Evolutionary conservation across 2,329 filamentous ascomycete genomes (phyloP), one percentile per base, ranked within the genome.

Genomic region (Phaeosphaeriaceae sp.): DNA sequence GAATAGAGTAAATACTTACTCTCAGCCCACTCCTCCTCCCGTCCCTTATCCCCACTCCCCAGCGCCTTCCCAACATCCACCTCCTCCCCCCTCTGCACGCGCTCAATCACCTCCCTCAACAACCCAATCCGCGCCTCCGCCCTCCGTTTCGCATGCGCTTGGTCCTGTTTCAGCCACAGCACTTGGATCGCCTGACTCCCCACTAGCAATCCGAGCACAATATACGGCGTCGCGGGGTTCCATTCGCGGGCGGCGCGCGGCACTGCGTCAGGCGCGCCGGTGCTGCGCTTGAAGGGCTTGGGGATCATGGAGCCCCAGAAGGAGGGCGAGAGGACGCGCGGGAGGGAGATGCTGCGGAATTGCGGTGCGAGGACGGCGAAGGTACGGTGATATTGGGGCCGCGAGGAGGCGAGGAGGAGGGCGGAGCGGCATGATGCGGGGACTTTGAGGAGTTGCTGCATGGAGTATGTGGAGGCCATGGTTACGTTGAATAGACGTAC

Each of bases 151-250:
- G 91, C 93, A 10, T 88, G 87, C 31, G 85, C 83, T 71, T 89
- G 90, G 51, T 93, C 89, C 67, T 91, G 91, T 69, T 89, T 90
- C 69, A 98, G 76, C 36, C 88, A 84, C 71, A 99, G 89, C 84
- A 95, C 91, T 70, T 97, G 91, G 68, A 99, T 97, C 15, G 94
- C 91, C 84, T 97, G 96, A 61, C 92, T 97, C 3, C 96, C 96
- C 63, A 98, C 94, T 62, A 98, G 84, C 42, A 93, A 82, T 6
- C 91, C 83, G 2, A 88, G 75, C 57, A 86, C 72, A 57, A 94
- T 87, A 78, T 90, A 93, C 58, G 85, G 66, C 17, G 92, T 84
- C 1, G 85, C 84, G 22, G 93, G 84, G 20, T 82, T 82, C 76
- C 79, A 80, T n/a, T 74, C 75, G 63, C 76, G 72, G 3, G 71